Conservation (phyloP, 768 basidiomycete genomes). For the Collybiopsis confluens region DNA sequence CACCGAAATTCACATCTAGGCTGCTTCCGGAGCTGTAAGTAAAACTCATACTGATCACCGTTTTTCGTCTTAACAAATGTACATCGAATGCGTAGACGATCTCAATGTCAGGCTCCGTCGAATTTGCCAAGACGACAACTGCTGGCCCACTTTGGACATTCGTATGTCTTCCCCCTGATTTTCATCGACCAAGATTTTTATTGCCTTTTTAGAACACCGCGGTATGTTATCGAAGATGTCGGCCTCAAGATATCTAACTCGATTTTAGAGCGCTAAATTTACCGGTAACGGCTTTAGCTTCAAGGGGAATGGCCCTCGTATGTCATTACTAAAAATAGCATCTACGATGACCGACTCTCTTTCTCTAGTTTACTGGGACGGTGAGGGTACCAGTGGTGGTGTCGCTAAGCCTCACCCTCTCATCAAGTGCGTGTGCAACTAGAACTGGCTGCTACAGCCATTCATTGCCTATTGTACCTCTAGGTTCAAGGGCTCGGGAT, state of each 20-base stretch:
- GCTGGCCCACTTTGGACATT: not conserved
- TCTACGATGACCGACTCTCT: not conserved
- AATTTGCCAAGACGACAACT: constrained; percentile 4
- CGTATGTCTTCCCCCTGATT: not conserved
- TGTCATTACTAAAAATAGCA: not conserved
- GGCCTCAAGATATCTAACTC: not conserved
- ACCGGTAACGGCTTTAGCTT: not conserved
- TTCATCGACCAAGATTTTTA: too few relatives aligned
- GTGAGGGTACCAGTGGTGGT: constrained; percentile 15
- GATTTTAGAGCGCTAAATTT: not conserved
- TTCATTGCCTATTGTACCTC: too few relatives aligned
- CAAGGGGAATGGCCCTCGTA: not conserved
- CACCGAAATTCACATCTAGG: not conserved
- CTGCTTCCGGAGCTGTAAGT: constrained; percentile 4
- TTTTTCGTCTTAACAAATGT: too few relatives aligned
- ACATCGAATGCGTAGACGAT: not conserved
- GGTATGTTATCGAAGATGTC: not conserved
- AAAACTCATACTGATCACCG: too few relatives aligned
- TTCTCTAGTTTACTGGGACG: constrained; percentile 17
- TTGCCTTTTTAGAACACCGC: not conserved
- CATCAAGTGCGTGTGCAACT: not conserved
- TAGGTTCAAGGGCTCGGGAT: constrained; percentile 6
- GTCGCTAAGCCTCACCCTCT: constrained; percentile 17
- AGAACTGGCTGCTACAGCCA: not conserved
- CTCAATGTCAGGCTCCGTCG: not conserved